Conservation (phyloP, 176 grass and related monocot genomes). For the Hordeum vulgare region DNA sequence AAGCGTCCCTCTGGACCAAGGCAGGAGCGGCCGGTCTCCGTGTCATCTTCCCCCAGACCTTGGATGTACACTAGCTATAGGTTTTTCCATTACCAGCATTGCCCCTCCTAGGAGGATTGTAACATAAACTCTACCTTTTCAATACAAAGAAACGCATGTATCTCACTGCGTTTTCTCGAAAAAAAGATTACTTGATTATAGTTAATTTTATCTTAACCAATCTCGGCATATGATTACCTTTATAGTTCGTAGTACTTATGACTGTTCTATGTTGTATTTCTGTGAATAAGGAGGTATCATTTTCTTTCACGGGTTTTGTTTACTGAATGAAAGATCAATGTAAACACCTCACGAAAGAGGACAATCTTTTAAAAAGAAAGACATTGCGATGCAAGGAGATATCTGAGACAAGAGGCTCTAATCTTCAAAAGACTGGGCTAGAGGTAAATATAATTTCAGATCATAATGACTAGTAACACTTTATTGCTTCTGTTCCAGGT, state of each 20-base stretch:
- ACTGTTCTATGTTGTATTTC: background rate
- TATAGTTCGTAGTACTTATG: background rate
- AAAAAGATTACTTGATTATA: background rate
- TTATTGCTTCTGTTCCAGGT: background rate
- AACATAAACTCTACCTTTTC: no score
- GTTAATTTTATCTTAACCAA: background rate
- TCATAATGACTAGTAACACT: background rate
- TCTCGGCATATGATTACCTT: background rate
- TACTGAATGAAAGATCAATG: slow-evolving; percentile 41
- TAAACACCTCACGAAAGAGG: slow-evolving; percentile 30
- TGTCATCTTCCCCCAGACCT: no score
- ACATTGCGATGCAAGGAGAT: slow-evolving; percentile 45
- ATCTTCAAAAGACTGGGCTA: slow-evolving; percentile 64
- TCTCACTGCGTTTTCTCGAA: no score
- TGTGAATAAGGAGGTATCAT: background rate
- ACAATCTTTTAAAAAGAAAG: slow-evolving; percentile 38
- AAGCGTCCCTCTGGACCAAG: no score
- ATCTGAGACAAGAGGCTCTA: slow-evolving; percentile 51
- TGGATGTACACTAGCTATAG: no score
- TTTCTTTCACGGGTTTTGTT: slow-evolving; percentile 29
- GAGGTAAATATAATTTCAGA: slow-evolving; percentile 43
- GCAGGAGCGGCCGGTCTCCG: no score
- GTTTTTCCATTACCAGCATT: no score
- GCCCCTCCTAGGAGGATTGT: no score
- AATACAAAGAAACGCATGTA: no score